These are phyloP conservation scores for Hyphodiscus hymeniophilus DNA, from an alignment of 495 filamentous ascomycete species.

Conservation along the genomic window DNA sequence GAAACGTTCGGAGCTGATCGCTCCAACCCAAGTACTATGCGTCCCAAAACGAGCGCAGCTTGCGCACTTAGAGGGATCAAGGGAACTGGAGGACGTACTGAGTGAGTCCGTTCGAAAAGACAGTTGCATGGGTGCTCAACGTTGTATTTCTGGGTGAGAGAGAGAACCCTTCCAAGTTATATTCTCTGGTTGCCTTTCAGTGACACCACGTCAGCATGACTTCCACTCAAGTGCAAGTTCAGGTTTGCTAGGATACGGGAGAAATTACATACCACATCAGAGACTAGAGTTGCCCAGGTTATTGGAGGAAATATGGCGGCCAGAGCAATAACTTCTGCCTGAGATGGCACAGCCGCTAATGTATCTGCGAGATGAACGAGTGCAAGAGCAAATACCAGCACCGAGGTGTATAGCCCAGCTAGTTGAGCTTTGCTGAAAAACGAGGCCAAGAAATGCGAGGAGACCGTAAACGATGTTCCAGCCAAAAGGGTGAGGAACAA, in stretches of 20 bases:
- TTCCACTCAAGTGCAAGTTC: too few relatives aligned
- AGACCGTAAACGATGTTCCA: constrained; percentile 31
- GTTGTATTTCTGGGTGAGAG: neutral
- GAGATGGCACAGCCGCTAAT: neutral
- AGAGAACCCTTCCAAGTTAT: constrained; percentile 5
- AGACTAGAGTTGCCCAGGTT: constrained; percentile 13
- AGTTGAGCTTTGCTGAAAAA: constrained; percentile 41
- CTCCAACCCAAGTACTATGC: too few relatives aligned
- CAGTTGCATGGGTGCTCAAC: neutral
- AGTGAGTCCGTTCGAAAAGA: too few relatives aligned
- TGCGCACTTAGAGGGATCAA: too few relatives aligned
- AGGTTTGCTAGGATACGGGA: too few relatives aligned
- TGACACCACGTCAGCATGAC: too few relatives aligned
- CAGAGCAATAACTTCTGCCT: constrained; percentile 4
- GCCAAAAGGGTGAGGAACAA: constrained; percentile 33
- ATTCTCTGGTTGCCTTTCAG: constrained; percentile 10
- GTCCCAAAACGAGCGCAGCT: too few relatives aligned
- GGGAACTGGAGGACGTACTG: too few relatives aligned
- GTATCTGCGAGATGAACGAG: constrained; percentile 25
- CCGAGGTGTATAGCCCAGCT: constrained; percentile 34
- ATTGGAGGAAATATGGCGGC: constrained; percentile 16
- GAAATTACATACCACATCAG: constrained; percentile 6
- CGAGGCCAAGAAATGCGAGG: constrained; percentile 32
- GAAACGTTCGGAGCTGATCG: too few relatives aligned
- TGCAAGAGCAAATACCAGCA: constrained; percentile 33